phyloP scores from a whole-genome alignment of 148 eudicot genomes.

The Persicaria maculosa region DNA sequence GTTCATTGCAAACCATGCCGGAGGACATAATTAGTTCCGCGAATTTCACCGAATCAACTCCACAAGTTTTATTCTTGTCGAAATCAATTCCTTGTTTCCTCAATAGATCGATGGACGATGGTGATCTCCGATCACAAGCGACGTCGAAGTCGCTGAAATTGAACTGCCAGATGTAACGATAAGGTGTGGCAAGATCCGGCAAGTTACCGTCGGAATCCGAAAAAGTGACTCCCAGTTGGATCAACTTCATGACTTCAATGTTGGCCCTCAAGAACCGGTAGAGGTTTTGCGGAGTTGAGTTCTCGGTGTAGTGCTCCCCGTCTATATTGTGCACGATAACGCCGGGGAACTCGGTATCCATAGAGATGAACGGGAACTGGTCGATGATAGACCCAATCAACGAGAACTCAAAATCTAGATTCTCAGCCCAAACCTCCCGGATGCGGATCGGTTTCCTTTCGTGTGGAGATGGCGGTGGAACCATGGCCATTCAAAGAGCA shows the following conservation, averaged over 20 bases:
- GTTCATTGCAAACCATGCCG: background rate
- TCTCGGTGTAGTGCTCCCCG: background rate
- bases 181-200: slow-evolving; percentile 2
- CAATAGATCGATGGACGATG: slow-evolving; percentile 12
- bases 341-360: slow-evolving; percentile 82
- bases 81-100: slow-evolving; percentile 23
- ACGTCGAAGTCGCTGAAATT: slow-evolving; percentile 23
- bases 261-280: slow-evolving; percentile 51
- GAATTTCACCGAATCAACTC: slow-evolving; percentile 5
- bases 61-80: background rate
- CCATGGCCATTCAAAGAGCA: background rate
- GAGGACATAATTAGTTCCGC: slow-evolving; percentile 1
- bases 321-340: slow-evolving; percentile 23
- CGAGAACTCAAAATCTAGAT: slow-evolving; percentile 40
- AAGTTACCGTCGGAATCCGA: slow-evolving; percentile 16
- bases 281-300: slow-evolving; percentile 24
- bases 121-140: background rate
- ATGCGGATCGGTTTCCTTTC: slow-evolving; percentile 22
- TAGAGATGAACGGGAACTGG: slow-evolving; percentile 37
- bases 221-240: slow-evolving; percentile 24
- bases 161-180: slow-evolving; percentile 19
- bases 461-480: background rate
- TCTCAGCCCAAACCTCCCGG: slow-evolving; percentile 48
- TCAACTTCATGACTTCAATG: slow-evolving; percentile 21
- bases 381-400: slow-evolving; percentile 32